Base-by-base conservation (phyloP, 164 flowering plant genomes). In the Aristolochia californica region DNA sequence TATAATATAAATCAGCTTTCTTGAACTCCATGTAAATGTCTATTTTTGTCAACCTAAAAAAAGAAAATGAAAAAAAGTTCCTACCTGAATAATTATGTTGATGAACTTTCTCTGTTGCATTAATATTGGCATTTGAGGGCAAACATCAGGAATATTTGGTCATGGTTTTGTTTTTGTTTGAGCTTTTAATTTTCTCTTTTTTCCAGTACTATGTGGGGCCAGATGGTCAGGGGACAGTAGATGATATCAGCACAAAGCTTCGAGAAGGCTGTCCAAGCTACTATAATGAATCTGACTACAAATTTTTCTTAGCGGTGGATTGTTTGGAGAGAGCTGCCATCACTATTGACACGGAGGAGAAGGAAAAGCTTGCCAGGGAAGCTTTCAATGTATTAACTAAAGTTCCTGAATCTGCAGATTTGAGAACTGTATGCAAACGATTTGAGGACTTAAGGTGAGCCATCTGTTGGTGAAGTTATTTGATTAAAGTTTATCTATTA, bases 231-330 rank as follows among this genome's bases (percentile, higher is more conserved):
- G 97, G 97, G 13, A 90, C 97, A 17, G 97, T 94, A 23, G 91
- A 87, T 72, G 97, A 94, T 67, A 85, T 94, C 50, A 94, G 97
- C 75, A 84, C 74, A 45, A 87, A 78, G 70, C 67, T 94, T 47
- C 80, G 87, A 1, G 96, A 87, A 54, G 97, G 99, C 62, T 94
- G 99, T 65, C 97, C 99, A 20, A 94, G 99, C 74, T 94, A 81
- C 69, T 94, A 70, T 66, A 89, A 85, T 77, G 99, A 94, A 69
- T 80, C 96, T 56, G 97, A 94, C 76, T 76, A 90, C 81, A 94
- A 85, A 57, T 94, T 94, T 61, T 94, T 78, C 75, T 72, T 87
- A 64, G 99, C 99, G 53, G 99, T 94, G 55, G 99, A 94, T 70
- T 81, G 74, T 72, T 95, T 94, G 68, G 95, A 94, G 74, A 85